Evolutionary conservation across 208 protist species (phyloP).

Genomic region (Trypanosoma melophagium): DNA sequence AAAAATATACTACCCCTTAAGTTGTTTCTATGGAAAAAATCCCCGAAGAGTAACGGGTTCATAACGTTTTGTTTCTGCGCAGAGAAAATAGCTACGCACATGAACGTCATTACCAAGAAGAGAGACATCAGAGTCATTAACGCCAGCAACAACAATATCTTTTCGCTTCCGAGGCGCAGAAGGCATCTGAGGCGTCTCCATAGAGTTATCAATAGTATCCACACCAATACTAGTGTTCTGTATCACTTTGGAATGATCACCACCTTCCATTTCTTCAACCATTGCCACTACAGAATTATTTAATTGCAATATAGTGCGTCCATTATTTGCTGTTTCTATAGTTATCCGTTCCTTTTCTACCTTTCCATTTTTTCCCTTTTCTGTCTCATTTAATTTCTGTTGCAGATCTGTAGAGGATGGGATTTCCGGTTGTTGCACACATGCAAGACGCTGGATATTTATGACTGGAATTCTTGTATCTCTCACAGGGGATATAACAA

Average conservation of each 20-base stretch:
- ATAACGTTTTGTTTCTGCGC: slow-evolving; percentile 40
- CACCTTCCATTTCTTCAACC: slow-evolving; percentile 12
- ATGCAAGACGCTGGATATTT: background rate
- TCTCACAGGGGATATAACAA: slow-evolving; percentile 7
- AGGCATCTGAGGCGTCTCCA: background rate
- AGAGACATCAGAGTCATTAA: background rate
- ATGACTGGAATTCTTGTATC: background rate
- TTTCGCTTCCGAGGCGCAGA: background rate
- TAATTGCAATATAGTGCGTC: slow-evolving; percentile 5
- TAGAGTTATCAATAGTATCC: slow-evolving; percentile 14
- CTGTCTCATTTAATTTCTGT: no score
- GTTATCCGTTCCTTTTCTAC: no score
- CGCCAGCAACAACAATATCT: slow-evolving; percentile 2
- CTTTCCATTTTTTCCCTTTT: no score
- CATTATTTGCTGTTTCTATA: background rate
- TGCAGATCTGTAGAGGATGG: background rate
- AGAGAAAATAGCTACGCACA: slow-evolving; percentile 59
- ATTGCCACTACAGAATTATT: slow-evolving; percentile 14
- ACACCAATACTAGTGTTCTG: slow-evolving; percentile 9
- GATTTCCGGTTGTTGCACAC: background rate
- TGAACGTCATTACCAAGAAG: slow-evolving; percentile 29
- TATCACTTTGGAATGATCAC: background rate
- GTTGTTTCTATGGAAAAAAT: slow-evolving; percentile 35
- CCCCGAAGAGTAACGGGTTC: slow-evolving; percentile 44
- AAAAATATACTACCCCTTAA: background rate